A percentile compares a stretch with the other conserved stretches of the same genome.
Conservation (phyloP, 2,329 filamentous ascomycete genomes). For the Claviceps purpurea region DNA sequence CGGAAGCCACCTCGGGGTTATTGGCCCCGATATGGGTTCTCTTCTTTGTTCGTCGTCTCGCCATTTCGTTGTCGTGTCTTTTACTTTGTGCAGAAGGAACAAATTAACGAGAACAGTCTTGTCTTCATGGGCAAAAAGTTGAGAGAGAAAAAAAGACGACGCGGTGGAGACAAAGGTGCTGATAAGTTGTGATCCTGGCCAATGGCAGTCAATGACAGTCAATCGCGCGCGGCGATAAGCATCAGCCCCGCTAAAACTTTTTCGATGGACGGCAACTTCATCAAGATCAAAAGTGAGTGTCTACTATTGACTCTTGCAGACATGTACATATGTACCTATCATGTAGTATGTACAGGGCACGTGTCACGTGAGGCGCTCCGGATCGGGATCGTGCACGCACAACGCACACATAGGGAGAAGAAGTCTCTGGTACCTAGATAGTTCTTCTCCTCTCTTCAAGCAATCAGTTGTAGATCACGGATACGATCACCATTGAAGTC, state of each 20-base stretch:
- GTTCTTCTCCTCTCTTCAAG: not conserved
- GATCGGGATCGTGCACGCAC: no score
- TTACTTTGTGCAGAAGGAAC: not conserved
- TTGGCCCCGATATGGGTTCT: conserved; percentile 65
- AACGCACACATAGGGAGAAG: no score
- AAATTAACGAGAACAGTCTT: not conserved
- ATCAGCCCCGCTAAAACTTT: conserved; percentile 22
- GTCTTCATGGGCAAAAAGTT: not conserved
- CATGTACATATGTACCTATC: no score
- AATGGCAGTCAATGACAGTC: not conserved
- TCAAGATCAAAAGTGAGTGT: not conserved
- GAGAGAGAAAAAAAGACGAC: conserved; percentile 21
- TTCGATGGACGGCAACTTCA: not conserved
- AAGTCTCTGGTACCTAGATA: not conserved
- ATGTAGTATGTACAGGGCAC: no score
- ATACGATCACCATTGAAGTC: no score
- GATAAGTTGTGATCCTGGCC: conserved; percentile 15
- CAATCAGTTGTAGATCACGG: no score
- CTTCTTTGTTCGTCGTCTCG: conserved; percentile 72
- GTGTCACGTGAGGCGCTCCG: no score
- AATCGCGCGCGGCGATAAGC: conserved; percentile 5
- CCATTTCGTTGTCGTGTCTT: conserved; percentile 42
- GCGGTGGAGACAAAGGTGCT: conserved; percentile 12
- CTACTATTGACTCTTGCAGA: no score
- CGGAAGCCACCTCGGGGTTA: conserved; percentile 41